Percentiles rank a stretch among this genome's conserved stretches.
These are phyloP conservation scores for Ascochyta fabae DNA, from an alignment of 2,329 filamentous ascomycete genomes.

Conservation along the genomic window DNA sequence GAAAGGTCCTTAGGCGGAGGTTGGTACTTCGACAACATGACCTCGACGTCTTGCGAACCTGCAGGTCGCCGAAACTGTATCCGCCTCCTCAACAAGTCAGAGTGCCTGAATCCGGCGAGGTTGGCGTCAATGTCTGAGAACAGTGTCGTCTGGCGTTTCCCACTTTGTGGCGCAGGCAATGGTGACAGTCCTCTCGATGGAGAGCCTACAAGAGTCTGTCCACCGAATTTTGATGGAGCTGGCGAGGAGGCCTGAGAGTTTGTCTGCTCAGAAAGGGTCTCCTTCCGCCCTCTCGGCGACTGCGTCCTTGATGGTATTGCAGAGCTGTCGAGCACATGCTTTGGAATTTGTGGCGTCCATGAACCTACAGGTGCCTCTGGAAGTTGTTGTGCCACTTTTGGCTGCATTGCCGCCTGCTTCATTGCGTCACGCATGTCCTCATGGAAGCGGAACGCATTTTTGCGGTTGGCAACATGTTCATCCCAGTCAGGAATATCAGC, in stretches of 20 bases:
- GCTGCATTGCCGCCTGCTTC: constrained; percentile 38
- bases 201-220: constrained; percentile 37
- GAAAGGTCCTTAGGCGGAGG: constrained; percentile 41
- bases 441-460: constrained; percentile 57
- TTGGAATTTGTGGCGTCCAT: constrained; percentile 48
- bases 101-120: constrained; percentile 38
- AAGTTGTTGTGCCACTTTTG: constrained; percentile 31
- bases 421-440: constrained; percentile 53
- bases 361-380: constrained; percentile 37
- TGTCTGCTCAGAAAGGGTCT: constrained; percentile 33
- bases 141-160: constrained; percentile 41
- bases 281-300: constrained; percentile 47
- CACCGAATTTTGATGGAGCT: constrained; percentile 34
- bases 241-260: constrained; percentile 34
- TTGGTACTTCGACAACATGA: constrained; percentile 45
- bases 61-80: constrained; percentile 43
- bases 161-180: constrained; percentile 34
- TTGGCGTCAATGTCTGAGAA: constrained; percentile 46
- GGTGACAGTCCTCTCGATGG: constrained; percentile 40
- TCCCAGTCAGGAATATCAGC: constrained; percentile 55
- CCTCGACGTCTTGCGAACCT: constrained; percentile 37
- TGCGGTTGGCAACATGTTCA: constrained; percentile 56
- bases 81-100: constrained; percentile 43
- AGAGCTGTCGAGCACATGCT: constrained; percentile 41
- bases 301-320: constrained; percentile 41